Percentiles rank a stretch among this genome's conserved stretches.
phyloP scores from a whole-genome alignment of 1,284 basidiomycete genomes.

The Ustilago cynodontis region DNA sequence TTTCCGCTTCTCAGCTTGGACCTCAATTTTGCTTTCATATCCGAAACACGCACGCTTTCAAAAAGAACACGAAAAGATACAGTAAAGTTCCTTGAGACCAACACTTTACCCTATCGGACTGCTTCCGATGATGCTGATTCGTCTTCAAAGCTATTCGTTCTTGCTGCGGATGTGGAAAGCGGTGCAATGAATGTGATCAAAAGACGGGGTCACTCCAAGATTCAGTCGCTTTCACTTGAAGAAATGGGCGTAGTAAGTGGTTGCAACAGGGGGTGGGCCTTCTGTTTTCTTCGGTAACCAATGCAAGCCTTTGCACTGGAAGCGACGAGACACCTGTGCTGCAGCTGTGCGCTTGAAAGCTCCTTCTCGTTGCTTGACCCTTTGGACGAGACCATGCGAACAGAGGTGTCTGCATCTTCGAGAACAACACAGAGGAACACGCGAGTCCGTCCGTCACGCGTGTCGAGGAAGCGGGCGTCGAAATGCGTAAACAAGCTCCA shows the following conservation, averaged over 20 bases:
- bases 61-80: background rate
- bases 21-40: background rate
- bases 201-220: no score
- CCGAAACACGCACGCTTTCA: background rate
- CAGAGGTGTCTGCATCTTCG: background rate
- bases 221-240: no score
- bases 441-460: background rate
- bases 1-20: background rate
- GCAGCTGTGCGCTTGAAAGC: no score
- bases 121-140: background rate
- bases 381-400: conserved; percentile 9
- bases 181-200: no score
- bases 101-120: background rate
- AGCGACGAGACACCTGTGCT: no score
- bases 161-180: background rate
- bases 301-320: no score
- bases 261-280: no score
- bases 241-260: no score
- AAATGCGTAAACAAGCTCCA: conserved; percentile 21
- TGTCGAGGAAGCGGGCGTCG: background rate
- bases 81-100: no score
- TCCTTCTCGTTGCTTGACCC: background rate
- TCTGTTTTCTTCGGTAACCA: no score
- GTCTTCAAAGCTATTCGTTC: no score
- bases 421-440: conserved; percentile 12